Percentiles rank a stretch among this genome's conserved stretches.
phyloP scores from a whole-genome alignment of 2,329 filamentous ascomycete species.

The Mycosphaerella arachidis region DNA sequence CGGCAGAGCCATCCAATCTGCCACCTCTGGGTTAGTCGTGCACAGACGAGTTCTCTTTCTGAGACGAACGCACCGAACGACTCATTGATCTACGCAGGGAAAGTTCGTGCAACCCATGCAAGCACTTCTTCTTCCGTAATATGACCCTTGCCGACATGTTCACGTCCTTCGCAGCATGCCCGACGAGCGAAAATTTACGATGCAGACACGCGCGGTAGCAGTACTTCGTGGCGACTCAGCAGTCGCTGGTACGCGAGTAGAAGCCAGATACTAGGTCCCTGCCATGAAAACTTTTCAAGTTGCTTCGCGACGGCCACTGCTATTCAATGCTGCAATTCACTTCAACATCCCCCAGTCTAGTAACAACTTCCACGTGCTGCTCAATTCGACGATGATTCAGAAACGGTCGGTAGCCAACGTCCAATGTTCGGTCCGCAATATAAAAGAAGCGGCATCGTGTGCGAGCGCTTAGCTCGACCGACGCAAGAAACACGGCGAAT shows the following conservation, averaged over 20 bases:
- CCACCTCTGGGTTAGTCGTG: not conserved
- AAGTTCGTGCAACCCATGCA: not conserved
- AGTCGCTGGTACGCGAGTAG: too few relatives aligned
- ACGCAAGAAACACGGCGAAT: not conserved
- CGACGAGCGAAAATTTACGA: not conserved
- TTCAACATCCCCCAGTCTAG: too few relatives aligned
- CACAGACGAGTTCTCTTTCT: not conserved
- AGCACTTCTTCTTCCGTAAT: not conserved
- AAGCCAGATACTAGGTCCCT: too few relatives aligned
- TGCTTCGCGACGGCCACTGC: too few relatives aligned
- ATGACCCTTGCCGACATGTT: not conserved
- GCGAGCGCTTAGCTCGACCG: not conserved
- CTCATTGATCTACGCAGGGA: too few relatives aligned
- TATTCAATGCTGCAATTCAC: too few relatives aligned
- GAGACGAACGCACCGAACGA: not conserved
- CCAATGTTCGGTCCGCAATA: not conserved
- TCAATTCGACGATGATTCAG: not conserved
- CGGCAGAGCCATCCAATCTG: too few relatives aligned
- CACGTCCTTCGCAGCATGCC: not conserved
- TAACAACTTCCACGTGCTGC: not conserved
- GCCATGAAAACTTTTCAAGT: too few relatives aligned
- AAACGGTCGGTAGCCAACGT: not conserved
- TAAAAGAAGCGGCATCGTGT: not conserved
- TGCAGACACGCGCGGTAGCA: not conserved
- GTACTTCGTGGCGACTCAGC: too few relatives aligned